These are phyloP conservation scores for Cyberlindnera xylosilytica DNA, from an alignment of 805 yeast genomes.

Conservation along the genomic window DNA sequence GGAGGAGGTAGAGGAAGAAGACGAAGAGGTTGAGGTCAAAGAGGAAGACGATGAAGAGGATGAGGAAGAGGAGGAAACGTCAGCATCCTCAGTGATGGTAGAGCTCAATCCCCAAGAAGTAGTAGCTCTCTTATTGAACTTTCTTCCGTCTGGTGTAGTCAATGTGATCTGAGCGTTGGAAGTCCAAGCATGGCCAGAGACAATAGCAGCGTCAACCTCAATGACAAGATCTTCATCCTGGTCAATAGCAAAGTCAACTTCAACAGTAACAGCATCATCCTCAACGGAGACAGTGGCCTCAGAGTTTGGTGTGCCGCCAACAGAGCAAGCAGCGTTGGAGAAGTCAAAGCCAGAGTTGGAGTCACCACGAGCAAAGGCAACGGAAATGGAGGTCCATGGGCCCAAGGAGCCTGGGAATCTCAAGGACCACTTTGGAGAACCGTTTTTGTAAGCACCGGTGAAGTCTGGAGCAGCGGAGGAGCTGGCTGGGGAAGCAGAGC, in stretches of 20 bases:
- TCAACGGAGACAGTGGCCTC: neutral
- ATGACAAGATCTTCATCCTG: neutral
- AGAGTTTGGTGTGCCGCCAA: neutral
- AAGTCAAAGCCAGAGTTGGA: neutral
- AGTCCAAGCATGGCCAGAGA: slow-evolving; percentile 89
- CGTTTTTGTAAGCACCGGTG: slow-evolving; percentile 9
- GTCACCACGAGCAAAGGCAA: neutral
- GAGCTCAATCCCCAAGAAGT: neutral
- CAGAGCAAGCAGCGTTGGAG: no score
- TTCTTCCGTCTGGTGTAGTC: neutral
- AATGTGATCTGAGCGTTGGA: slow-evolving; percentile 94
- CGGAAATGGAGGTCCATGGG: slow-evolving; percentile 17
- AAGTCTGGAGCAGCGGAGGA: neutral
- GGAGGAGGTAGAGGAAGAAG: neutral
- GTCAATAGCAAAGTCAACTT: neutral
- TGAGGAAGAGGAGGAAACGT: neutral
- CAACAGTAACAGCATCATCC: neutral
- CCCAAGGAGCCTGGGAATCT: slow-evolving; percentile 17
- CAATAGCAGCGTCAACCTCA: neutral
- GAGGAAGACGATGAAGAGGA: neutral
- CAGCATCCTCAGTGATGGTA: neutral
- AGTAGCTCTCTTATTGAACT: neutral
- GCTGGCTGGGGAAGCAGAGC: neutral
- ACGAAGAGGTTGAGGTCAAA: neutral
- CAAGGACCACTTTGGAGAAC: slow-evolving; percentile 16